Percentiles rank a stretch among this genome's conserved stretches.
Conservation (phyloP, 805 yeast species). For the Candida morakotiae region DNA sequence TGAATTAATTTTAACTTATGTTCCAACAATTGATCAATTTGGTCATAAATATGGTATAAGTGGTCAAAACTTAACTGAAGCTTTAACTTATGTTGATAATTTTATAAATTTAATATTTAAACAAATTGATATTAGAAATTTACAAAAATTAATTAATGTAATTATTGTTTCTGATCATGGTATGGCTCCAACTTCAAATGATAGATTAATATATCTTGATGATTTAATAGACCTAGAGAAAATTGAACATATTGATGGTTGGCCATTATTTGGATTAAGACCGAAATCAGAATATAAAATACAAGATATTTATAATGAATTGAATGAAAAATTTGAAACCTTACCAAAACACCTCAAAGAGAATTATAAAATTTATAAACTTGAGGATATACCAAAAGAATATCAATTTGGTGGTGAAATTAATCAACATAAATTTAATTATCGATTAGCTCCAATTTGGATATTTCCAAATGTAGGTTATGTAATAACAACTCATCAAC, state of each 20-base stretch:
- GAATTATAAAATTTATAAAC: slow-evolving; percentile 45
- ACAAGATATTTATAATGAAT: slow-evolving; percentile 44
- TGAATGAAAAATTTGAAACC: slow-evolving; percentile 28
- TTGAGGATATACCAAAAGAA: slow-evolving; percentile 51
- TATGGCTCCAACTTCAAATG: slow-evolving; percentile 58
- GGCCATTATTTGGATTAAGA: slow-evolving; percentile 81
- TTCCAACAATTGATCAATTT: slow-evolving; percentile 75
- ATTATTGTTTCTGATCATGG: slow-evolving; percentile 22
- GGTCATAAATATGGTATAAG: slow-evolving; percentile 73
- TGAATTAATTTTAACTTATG: slow-evolving; percentile 70
- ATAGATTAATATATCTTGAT: slow-evolving; percentile 66
- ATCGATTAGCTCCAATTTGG: slow-evolving; percentile 83
- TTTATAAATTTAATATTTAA: slow-evolving; percentile 49
- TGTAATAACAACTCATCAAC: slow-evolving; percentile 58
- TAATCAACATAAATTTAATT: slow-evolving; percentile 37
- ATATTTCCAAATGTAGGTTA: slow-evolving; percentile 81
- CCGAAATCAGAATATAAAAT: slow-evolving; percentile 42
- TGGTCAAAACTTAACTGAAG: slow-evolving; percentile 53
- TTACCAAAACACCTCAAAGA: slow-evolving; percentile 13
- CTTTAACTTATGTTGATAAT: slow-evolving; percentile 60
- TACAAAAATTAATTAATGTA: slow-evolving; percentile 64
- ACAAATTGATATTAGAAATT: slow-evolving; percentile 51
- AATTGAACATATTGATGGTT: slow-evolving; percentile 46
- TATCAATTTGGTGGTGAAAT: slow-evolving; percentile 51
- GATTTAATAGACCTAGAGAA: slow-evolving; percentile 55